These are phyloP conservation scores for Scalesia atractyloides DNA, from an alignment of 129 eudicot genomes.

Conservation along the genomic window DNA sequence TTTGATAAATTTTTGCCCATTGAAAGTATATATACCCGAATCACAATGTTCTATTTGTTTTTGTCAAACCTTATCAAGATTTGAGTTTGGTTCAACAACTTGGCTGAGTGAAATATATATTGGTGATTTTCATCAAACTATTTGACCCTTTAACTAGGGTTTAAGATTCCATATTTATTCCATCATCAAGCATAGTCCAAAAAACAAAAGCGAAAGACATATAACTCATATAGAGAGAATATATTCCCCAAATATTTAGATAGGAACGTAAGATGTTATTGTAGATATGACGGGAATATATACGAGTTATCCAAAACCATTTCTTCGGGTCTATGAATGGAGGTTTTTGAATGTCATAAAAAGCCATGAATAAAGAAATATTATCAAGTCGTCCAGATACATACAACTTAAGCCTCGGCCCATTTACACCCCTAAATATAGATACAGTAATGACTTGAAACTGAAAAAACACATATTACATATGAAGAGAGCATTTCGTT, in stretches of 20 bases:
- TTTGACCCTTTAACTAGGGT: slow-evolving; percentile 19
- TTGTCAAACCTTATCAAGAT: slow-evolving; percentile 3
- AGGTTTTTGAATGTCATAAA: too few relatives aligned
- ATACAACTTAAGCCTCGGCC: too few relatives aligned
- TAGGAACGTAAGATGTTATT: too few relatives aligned
- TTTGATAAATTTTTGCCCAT: background rate
- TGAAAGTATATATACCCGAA: background rate
- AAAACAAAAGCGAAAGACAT: slow-evolving; percentile 2
- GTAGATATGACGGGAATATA: too few relatives aligned
- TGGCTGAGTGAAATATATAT: background rate
- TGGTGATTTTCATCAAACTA: slow-evolving; percentile 6
- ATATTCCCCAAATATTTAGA: slow-evolving; percentile 12
- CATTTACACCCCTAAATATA: too few relatives aligned
- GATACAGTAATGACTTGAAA: too few relatives aligned
- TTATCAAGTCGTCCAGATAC: too few relatives aligned
- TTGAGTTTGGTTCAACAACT: background rate
- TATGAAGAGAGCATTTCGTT: too few relatives aligned
- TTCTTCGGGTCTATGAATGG: too few relatives aligned
- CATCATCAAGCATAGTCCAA: slow-evolving; percentile 29
- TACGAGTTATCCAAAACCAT: too few relatives aligned
- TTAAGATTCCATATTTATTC: slow-evolving; percentile 19
- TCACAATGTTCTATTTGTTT: slow-evolving; percentile 5
- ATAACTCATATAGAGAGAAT: slow-evolving; percentile 14
- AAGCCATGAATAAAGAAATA: too few relatives aligned
- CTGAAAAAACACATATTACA: too few relatives aligned